phyloP scores from a whole-genome alignment of 2,329 filamentous ascomycete genomes.

The Stagonosporopsis tanaceti region DNA sequence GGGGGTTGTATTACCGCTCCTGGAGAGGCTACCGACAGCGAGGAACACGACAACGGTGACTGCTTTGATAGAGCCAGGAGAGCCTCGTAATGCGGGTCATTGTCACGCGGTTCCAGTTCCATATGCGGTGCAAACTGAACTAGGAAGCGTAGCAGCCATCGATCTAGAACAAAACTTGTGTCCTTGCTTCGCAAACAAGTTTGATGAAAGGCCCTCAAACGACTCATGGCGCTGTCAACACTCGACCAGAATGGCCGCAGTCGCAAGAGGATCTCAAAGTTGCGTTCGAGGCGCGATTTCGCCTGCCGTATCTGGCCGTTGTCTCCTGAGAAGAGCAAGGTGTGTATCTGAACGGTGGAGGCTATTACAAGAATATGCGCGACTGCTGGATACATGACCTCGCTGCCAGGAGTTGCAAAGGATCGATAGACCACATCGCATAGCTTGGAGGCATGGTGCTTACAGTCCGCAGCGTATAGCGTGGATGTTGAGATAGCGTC shows the following conservation, averaged over 20 bases:
- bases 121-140: conserved; percentile 38
- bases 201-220: conserved; percentile 35
- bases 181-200: conserved; percentile 36
- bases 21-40: conserved; percentile 24
- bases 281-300: conserved; percentile 34
- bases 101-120: conserved; percentile 37
- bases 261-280: conserved; percentile 33
- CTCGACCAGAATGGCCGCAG: conserved; percentile 35
- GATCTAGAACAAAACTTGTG: conserved; percentile 37
- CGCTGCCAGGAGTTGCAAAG: conserved; percentile 28
- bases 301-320: conserved; percentile 32
- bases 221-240: conserved; percentile 36
- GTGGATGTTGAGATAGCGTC: conserved; percentile 24
- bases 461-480: conserved; percentile 32
- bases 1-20: conserved; percentile 12
- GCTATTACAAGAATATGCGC: conserved; percentile 36
- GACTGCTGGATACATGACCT: conserved; percentile 34
- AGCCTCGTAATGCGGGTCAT: conserved; percentile 36
- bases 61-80: conserved; percentile 34
- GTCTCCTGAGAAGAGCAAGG: conserved; percentile 32
- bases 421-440: conserved; percentile 35
- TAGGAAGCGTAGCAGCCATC: conserved; percentile 36
- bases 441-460: conserved; percentile 32
- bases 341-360: conserved; percentile 36
- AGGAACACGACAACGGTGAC: conserved; percentile 34